phyloP scores from a whole-genome alignment of 106 monocot species.

The Acorus calamus region DNA sequence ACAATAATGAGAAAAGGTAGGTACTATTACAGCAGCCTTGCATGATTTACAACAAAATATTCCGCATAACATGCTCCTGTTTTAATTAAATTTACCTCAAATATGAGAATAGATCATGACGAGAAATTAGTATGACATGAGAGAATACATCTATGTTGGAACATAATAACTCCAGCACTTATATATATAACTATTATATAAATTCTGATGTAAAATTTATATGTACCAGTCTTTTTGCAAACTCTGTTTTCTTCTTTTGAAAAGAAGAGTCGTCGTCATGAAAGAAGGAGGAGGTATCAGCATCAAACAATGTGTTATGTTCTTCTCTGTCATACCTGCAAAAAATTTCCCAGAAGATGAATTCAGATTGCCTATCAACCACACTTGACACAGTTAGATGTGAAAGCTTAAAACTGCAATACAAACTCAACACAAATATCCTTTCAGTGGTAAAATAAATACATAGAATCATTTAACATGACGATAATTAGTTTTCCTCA shows the following conservation, averaged over 20 bases:
- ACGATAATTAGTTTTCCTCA: too few species aligned
- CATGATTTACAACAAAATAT: too few species aligned
- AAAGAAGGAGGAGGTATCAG: constrained; percentile 59
- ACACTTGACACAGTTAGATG: too few species aligned
- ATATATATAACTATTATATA: not conserved
- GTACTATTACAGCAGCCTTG: too few species aligned
- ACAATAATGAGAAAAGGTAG: too few species aligned
- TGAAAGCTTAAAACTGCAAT: too few species aligned
- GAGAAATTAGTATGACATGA: not conserved
- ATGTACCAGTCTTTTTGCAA: constrained; percentile 80
- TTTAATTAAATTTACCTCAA: not conserved
- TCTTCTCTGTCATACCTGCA: constrained; percentile 97
- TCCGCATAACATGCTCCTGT: too few species aligned
- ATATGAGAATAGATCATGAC: not conserved
- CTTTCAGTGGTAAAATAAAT: too few species aligned
- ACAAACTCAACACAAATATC: too few species aligned
- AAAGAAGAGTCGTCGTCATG: constrained; percentile 55
- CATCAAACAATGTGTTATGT: constrained; percentile 76
- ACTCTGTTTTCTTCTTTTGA: constrained; percentile 77
- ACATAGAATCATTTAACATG: too few species aligned
- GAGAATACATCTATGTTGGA: not conserved
- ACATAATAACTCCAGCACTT: too few species aligned
- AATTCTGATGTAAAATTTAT: not conserved
- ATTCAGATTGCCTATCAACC: too few species aligned
- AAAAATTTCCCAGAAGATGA: not conserved